phyloP scores from a whole-genome alignment of 139 green algal species.

The Tetradesmus lagerheimii region DNA sequence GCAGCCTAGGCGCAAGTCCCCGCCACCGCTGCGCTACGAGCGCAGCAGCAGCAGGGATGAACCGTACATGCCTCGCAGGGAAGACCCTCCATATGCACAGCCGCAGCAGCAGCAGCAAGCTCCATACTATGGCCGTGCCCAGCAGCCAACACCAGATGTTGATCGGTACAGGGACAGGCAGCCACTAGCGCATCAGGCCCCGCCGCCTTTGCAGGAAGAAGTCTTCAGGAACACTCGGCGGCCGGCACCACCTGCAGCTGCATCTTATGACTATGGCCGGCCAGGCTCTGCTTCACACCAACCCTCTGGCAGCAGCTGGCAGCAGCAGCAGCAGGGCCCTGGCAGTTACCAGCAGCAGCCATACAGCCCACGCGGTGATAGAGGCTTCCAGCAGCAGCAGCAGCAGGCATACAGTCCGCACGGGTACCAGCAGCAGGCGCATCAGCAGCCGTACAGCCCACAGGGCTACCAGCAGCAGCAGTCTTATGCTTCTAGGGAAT shows the following conservation, averaged over 20 bases:
- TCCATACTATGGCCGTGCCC: neutral
- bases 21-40: neutral
- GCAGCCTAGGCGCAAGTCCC: neutral
- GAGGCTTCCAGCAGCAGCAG: neutral
- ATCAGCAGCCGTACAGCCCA: constrained; percentile 2
- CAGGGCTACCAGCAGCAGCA: neutral
- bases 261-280: neutral
- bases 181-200: neutral
- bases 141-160: neutral
- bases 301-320: neutral
- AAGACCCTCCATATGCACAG: neutral
- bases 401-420: neutral
- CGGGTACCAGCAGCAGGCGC: neutral
- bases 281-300: neutral
- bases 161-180: neutral
- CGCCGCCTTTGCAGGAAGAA: neutral
- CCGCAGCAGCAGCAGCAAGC: constrained; percentile 2
- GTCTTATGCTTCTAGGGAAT: neutral
- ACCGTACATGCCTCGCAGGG: neutral
- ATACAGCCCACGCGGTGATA: neutral
- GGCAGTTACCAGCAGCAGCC: neutral
- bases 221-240: neutral
- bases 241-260: neutral
- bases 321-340: neutral
- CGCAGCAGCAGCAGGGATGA: constrained; percentile 6